Conservation (phyloP, 768 basidiomycete genomes). For the Kwoniella newhampshirensis region DNA sequence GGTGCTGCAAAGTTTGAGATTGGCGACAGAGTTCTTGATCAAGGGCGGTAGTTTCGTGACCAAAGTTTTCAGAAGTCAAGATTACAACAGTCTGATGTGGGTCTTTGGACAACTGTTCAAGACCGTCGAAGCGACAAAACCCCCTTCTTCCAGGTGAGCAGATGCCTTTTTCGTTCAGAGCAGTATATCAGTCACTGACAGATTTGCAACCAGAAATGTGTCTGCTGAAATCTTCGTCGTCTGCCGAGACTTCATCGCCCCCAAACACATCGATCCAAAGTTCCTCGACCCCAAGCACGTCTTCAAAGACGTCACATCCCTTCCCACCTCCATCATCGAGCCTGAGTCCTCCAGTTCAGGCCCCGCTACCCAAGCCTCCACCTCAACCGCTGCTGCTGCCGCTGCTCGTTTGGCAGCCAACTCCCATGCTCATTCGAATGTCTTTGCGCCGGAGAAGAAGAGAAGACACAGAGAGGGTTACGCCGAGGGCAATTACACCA, state of each 20-base stretch:
- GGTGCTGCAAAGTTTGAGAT: constrained; percentile 89
- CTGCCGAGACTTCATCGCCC: constrained; percentile 90
- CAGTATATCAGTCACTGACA: no score
- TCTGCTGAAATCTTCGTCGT: constrained; percentile 99
- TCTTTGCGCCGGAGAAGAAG: constrained; percentile 97
- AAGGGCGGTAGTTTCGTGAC: constrained; percentile 96
- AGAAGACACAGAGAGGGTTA: constrained; percentile 90
- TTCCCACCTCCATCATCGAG: constrained; percentile 43
- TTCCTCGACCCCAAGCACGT: constrained; percentile 97
- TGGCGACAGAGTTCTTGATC: constrained; percentile 88
- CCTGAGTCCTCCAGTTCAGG: constrained; percentile 7
- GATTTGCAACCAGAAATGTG: constrained; percentile 68
- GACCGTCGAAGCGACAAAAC: constrained; percentile 97
- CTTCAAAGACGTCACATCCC: constrained; percentile 70
- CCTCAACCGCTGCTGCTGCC: constrained; percentile 43
- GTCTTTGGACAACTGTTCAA: constrained; percentile 95
- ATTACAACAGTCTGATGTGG: constrained; percentile 99
- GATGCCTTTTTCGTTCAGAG: neutral
- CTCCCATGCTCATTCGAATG: constrained; percentile 68
- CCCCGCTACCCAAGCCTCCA: constrained; percentile 30
- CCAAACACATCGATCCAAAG: constrained; percentile 93
- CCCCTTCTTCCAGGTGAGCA: constrained; percentile 86
- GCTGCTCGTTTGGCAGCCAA: constrained; percentile 64
- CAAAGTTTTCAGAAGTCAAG: constrained; percentile 96
- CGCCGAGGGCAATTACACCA: constrained; percentile 85